Evolutionary conservation across 495 filamentous ascomycete species (phyloP).

Genomic region (Mycothermus thermophilus): DNA sequence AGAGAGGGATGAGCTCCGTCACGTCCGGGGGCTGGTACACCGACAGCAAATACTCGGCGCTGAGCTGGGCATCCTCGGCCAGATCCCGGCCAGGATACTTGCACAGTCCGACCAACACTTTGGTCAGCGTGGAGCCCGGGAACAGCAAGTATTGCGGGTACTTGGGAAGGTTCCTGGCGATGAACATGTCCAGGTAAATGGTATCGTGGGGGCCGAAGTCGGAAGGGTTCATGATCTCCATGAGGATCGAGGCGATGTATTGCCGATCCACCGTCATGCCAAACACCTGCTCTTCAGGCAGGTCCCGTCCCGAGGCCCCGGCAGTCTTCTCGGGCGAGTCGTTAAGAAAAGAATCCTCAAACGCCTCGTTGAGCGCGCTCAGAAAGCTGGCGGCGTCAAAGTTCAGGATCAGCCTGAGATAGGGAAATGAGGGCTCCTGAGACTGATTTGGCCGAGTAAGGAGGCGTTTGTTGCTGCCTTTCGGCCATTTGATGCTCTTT

Average conservation of each 20-base stretch:
- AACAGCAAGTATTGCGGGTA: slow-evolving; percentile 92
- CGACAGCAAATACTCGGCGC: slow-evolving; percentile 86
- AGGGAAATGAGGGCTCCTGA: slow-evolving; percentile 59
- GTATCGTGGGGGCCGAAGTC: slow-evolving; percentile 68
- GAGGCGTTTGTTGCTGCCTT: slow-evolving; percentile 37
- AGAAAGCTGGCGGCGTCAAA: slow-evolving; percentile 87
- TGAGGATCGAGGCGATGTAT: slow-evolving; percentile 74
- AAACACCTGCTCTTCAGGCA: slow-evolving; percentile 50
- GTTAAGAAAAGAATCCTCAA: slow-evolving; percentile 89
- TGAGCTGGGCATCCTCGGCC: slow-evolving; percentile 88
- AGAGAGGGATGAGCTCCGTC: slow-evolving; percentile 55
- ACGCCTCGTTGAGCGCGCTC: slow-evolving; percentile 92
- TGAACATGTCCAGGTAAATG: slow-evolving; percentile 95
- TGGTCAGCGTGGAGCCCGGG: slow-evolving; percentile 69
- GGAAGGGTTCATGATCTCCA: slow-evolving; percentile 68
- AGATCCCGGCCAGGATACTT: slow-evolving; percentile 67
- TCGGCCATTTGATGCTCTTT: slow-evolving; percentile 52
- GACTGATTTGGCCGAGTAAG: slow-evolving; percentile 35
- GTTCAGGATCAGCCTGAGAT: slow-evolving; percentile 67
- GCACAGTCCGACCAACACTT: slow-evolving; percentile 70
- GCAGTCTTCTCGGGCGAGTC: slow-evolving; percentile 45
- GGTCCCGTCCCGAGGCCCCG: slow-evolving; percentile 32
- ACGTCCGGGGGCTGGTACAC: slow-evolving; percentile 82
- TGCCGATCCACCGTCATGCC: slow-evolving; percentile 73
- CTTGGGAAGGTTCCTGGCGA: slow-evolving; percentile 89